These are phyloP conservation scores for Rhodotorula graminis DNA, from an alignment of 768 basidiomycete species.

Conservation along the genomic window DNA sequence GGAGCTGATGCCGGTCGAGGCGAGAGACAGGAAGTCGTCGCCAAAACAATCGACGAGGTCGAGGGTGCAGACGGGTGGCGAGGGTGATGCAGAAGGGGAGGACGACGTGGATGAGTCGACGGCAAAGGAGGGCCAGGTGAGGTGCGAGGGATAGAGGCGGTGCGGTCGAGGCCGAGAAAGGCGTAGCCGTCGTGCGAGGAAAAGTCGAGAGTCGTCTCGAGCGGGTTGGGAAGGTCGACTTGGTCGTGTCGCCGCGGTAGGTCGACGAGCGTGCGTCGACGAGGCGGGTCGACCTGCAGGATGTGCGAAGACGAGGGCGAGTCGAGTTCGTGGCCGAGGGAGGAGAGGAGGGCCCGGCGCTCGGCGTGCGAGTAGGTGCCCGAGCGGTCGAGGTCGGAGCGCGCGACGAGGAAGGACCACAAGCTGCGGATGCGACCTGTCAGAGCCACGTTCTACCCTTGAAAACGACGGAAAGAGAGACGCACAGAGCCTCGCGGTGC, in stretches of 20 bases:
- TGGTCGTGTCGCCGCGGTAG: rapidly evolving
- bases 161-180: slow-evolving; percentile 38
- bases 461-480: background rate
- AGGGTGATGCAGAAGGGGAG: background rate
- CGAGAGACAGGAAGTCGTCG: slow-evolving; percentile 21
- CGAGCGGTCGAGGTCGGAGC: slow-evolving; percentile 6
- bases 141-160: background rate
- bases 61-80: slow-evolving; percentile 31
- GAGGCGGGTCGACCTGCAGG: background rate
- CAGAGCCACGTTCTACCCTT: background rate
- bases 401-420: slow-evolving; percentile 32
- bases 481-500: slow-evolving; percentile 37
- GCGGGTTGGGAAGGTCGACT: slow-evolving; percentile 30
- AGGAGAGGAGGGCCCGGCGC: slow-evolving; percentile 17
- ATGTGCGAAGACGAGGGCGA: rapidly evolving
- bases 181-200: slow-evolving; percentile 48
- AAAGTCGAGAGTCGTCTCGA: slow-evolving; percentile 15
- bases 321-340: background rate
- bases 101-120: background rate
- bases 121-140: slow-evolving; percentile 10
- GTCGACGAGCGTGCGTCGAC: background rate
- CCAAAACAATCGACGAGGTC: slow-evolving; percentile 42
- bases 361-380: slow-evolving; percentile 27
- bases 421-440: slow-evolving; percentile 1
- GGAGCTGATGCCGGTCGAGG: background rate